Base-by-base conservation (phyloP, 768 basidiomycete genomes). In the Lactarius hatsudake region DNA sequence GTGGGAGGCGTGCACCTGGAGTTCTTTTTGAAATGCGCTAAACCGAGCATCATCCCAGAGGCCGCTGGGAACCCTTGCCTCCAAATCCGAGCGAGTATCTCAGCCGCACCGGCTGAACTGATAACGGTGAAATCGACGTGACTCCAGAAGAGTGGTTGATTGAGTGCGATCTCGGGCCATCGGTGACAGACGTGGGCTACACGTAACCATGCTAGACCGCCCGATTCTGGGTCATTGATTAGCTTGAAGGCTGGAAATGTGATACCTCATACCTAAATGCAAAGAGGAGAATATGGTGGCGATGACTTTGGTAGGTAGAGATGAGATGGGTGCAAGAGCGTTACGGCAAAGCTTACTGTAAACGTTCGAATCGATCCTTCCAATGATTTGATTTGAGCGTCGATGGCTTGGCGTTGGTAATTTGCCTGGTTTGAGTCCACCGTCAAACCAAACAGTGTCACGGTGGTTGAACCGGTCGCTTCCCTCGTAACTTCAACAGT, bases 61-160 rank as follows among this genome's bases (percentile, higher is more conserved):
- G 12, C 3, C 0, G 3, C 0, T 3, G 5, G 9, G 9, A 10
- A 23, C n/a, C n/a, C 4, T 48, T 1, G n/a, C 45, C n/a, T 12
- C n/a, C 10, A 48, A 48, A 23, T 23, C 23, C 48, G 23, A 15
- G 48, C 12, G 23, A 51, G 48, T 6, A 51, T 51, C 13, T 51
- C 48, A 26, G 48, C 48, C 3, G 48, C 48, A 5, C 48, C 48
- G 12, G 48, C 23, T 20, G 5, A 6, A 26, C 12, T 26, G 5
- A 26, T 26, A 2, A 26, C 0, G 23, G 10, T 26, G 48, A 51
- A 26, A 51, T 51, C 10, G 13, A 51, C 5, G 48, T 51, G 23
- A 2, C 23, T 3, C 48, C 48, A 51, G 12, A 51, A 26, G 23
- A 51, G 48, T 12, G 23, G 23, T 13, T 51, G 23, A 15, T 51